Evolutionary conservation across 2,329 filamentous ascomycete species (phyloP).

Genomic region (Aspergillus aculeatus): DNA sequence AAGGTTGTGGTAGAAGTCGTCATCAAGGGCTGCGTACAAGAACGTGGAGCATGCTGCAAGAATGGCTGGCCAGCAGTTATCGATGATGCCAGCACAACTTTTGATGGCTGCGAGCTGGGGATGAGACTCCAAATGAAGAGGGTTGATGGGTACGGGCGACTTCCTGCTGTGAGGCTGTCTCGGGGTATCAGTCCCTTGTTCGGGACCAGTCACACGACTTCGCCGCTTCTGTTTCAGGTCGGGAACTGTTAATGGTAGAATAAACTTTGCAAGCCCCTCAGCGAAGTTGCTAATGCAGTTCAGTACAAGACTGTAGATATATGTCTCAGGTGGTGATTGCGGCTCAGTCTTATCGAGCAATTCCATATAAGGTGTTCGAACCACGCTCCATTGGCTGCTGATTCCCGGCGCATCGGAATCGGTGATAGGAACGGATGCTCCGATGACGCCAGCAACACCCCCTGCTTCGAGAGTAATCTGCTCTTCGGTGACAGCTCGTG

Average conservation of each 20-base stretch:
- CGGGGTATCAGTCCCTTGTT: slow-evolving; percentile 37
- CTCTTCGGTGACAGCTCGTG: slow-evolving; percentile 63
- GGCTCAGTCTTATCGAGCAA: slow-evolving; percentile 90
- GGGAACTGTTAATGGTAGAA: slow-evolving; percentile 85
- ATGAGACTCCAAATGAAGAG: slow-evolving; percentile 71
- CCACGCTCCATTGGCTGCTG: slow-evolving; percentile 85
- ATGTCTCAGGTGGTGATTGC: slow-evolving; percentile 82
- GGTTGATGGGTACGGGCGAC: slow-evolving; percentile 68
- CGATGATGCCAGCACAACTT: slow-evolving; percentile 77
- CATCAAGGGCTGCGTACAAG: slow-evolving; percentile 84
- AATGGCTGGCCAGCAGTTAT: slow-evolving; percentile 92
- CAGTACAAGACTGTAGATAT: slow-evolving; percentile 84
- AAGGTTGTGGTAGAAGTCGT: slow-evolving; percentile 88
- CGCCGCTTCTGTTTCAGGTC: slow-evolving; percentile 59
- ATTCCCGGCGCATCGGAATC: slow-evolving; percentile 71
- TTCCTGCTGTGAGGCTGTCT: slow-evolving; percentile 29
- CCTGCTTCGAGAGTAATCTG: slow-evolving; percentile 87
- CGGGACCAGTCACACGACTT: slow-evolving; percentile 35
- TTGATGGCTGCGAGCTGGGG: slow-evolving; percentile 69
- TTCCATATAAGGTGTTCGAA: slow-evolving; percentile 85
- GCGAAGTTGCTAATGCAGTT: slow-evolving; percentile 88
- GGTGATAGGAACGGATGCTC: slow-evolving; percentile 65
- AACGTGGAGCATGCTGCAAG: slow-evolving; percentile 95
- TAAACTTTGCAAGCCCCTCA: slow-evolving; percentile 88
- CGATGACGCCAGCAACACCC: slow-evolving; percentile 83